Base-by-base conservation (phyloP, 2,329 filamentous ascomycete species). In the Penicillium sp. region DNA sequence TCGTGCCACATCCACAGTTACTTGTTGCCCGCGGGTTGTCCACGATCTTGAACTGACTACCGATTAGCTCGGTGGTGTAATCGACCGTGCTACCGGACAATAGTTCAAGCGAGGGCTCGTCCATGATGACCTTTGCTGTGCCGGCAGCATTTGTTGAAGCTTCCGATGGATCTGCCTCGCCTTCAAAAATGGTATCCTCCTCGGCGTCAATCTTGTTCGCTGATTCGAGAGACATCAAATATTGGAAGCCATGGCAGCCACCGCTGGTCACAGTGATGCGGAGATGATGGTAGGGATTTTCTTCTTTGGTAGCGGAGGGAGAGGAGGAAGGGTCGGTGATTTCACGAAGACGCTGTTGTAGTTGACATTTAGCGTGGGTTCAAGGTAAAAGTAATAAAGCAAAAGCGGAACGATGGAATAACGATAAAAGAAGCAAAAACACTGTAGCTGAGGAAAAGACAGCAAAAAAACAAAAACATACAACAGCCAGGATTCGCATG, bases 231-330 rank as follows among this genome's bases (percentile, higher is more conserved):
- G 89, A 91, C 91, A 99, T 97, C 51, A 96, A 81, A 74, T 99
- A 99, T 76, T 99, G 95, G 77, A 99, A 99, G 53, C 95, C 95
- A 78, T 99, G 95, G 76, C 95, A 99, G 58, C 95, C 95, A 65
- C 95, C 95, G 59, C 90, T 92, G 73, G 96, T 93, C 60, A 99
- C 93, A 63, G 91, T 89, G 67, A 99, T 91, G 55, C 94, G 91
- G n/a, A 99, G 84, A 26, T 93, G 91, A 35, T 96, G 86, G 71
- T 90, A 83, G 2, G 92, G 91, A 74, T 96, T 96, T 60, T 76
- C 75, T 59, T 77, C 72, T 52, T 63, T 75, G 7, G 70, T 71
- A 4, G 75, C 67, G 3, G 73, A 71, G 2, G 74, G 73, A 6
- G 75, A 73, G 14, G 74, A 68, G 77, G 83, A 60, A 62, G 81